Conservation (phyloP, 495 filamentous ascomycete genomes). For the Annulohypoxylon nitens region DNA sequence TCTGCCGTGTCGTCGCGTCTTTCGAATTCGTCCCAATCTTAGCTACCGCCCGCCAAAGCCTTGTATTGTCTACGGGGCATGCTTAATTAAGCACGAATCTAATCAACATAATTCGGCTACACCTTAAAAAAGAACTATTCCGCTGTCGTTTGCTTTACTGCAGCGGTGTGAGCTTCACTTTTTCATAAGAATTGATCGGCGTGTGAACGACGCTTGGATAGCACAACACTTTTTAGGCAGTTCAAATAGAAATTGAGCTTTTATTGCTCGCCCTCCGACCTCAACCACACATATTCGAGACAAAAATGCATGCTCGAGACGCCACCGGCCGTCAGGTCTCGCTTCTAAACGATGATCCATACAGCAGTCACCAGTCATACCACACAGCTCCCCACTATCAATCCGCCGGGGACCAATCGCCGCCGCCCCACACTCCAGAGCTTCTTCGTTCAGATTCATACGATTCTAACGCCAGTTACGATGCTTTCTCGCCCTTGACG, state of each 20-base stretch:
- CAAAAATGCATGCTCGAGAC: constrained; percentile 64
- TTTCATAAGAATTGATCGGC: constrained; percentile 28
- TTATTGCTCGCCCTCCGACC: constrained; percentile 19
- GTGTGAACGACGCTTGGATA: constrained; percentile 27
- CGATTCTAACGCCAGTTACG: constrained; percentile 65
- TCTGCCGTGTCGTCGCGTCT: constrained; percentile 19
- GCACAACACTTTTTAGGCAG: constrained; percentile 25
- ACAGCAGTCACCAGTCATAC: constrained; percentile 49
- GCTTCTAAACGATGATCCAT: constrained; percentile 65
- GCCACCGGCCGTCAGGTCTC: constrained; percentile 65
- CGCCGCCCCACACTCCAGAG: constrained; percentile 61
- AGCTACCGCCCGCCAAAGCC: constrained; percentile 33
- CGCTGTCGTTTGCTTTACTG: constrained; percentile 17
- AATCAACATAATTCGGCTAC: neutral
- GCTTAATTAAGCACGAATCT: constrained; percentile 35
- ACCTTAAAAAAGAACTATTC: constrained; percentile 12
- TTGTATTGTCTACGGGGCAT: constrained; percentile 26
- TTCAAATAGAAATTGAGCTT: constrained; percentile 29
- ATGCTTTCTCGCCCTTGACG: constrained; percentile 63
- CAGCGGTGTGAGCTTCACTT: constrained; percentile 33
- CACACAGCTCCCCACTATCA: constrained; percentile 48
- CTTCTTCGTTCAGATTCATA: constrained; percentile 67
- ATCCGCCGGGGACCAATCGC: constrained; percentile 49
- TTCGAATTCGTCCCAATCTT: constrained; percentile 34
- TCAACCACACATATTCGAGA: constrained; percentile 20